Base-by-base conservation (phyloP, 805 yeast species). In the Kuraishia piskuri region DNA sequence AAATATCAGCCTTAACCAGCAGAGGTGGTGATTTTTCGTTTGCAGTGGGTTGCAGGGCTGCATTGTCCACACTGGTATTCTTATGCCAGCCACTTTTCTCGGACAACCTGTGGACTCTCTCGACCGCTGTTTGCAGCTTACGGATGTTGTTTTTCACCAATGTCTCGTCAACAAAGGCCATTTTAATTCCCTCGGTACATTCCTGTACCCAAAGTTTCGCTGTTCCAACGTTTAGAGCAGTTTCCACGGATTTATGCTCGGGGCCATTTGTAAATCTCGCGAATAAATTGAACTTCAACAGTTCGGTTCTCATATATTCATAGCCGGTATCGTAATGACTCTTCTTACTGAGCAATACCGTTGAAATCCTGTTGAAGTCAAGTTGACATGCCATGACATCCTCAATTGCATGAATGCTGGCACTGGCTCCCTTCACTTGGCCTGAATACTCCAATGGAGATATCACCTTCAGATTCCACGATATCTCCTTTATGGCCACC, bases 381-480 rank as follows among this genome's bases (percentile, higher is more conserved):
- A 51, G 20, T 19, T 37, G 36, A 9, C 53, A 9, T 2, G 52
- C 52, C 17, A 48, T 14, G 2, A 50, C 50, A 49, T 55, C 55
- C 17, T 31, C 53, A n/a, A 50, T 17, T 4, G 52, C 9, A 25
- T 55, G 55, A 26, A 36, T 12, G 10, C 48, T 50, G 12, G 48
- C 22, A 5, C 22, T 19, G 17, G 52, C 17, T 19, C 52, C 53
- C 22, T 25, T 20, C 12, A 55, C 44, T 20, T 23, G 22, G 10
- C 57, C 57, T 22, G n/a, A n/a, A 21, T 48, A 51, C 10, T 49
- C 49, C 2, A 55, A 3, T 14, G 57, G 57, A 31, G 57, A 48
- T 7, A 55, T 17, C 2, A 53, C 19, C 21, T 53, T 54, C 14
- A 53, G 3, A 23, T 53, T 52, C 57, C 57, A 55, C 17, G 52